Evolutionary conservation across 1,284 basidiomycete genomes (phyloP), one percentile per base, ranked within the genome.

Genomic region (Fomitopsis betulina): DNA sequence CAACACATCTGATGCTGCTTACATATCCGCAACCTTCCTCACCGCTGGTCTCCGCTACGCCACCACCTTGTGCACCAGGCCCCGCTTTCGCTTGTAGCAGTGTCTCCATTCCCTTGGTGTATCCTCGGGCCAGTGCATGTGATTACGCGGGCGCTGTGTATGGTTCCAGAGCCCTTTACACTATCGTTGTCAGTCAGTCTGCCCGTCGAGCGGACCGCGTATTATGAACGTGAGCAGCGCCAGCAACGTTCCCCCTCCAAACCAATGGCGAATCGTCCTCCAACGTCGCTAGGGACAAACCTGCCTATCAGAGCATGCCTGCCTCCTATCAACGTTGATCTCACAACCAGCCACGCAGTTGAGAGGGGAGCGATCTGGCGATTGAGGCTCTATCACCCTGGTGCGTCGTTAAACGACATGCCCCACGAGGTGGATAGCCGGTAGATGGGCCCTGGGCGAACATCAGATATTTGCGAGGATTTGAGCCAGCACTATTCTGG

Each of bases 291-390:
- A 32, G 33, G 45, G 4, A 35, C 43, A 56, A 33, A 19, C 54
- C 37, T 35, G 40, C 54, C 49, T 57, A 57, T 57, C 49, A 56
- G 37, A 51, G 55, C 40, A n/a, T n/a, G 8, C 27, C 27, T 30
- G 27, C 27, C 49, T 57, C 27, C 49, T 57, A 57, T 57, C 55
- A 57, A 27, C 40, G 55, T 43, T 57, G 49, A 57, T 57, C 55
- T 49, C 30, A 15, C 55, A 33, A 30, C 17, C 2, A 39, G 53
- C 23, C 21, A 42, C 19, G 37, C 23, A 30, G 37, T 45, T 27
- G 8, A 32, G 52, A 9, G 38, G 27, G 38, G 40, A 21, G 49
- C 19, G 53, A 55, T 55, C 27, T 45, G 53, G 43, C 39, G 35
- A 45, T 45, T 33, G 53, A 35, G 53, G 30, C 40, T 51, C n/a